Conservation (phyloP, 2,329 filamentous ascomycete genomes). For the Xylariaceae sp. region DNA sequence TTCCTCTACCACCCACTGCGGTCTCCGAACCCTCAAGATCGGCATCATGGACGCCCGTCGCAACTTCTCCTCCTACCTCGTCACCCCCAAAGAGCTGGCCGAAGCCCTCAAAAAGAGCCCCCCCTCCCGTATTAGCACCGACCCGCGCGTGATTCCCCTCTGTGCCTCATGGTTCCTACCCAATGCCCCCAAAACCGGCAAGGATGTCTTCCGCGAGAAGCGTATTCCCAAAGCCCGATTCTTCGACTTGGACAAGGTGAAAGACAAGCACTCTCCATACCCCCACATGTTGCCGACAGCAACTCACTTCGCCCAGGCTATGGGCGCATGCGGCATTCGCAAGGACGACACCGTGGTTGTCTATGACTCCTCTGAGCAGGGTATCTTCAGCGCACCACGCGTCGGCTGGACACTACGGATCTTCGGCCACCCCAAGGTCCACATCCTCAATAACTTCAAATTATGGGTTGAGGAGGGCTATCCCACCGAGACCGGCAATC, state of each 20-base stretch:
- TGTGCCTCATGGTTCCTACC: slow-evolving; percentile 96
- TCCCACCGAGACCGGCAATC: slow-evolving; percentile 75
- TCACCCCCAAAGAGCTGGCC: slow-evolving; percentile 78
- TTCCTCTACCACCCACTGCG: too few relatives aligned
- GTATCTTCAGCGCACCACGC: slow-evolving; percentile 89
- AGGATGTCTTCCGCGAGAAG: slow-evolving; percentile 73
- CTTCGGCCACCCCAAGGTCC: slow-evolving; percentile 85
- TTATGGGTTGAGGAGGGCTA: slow-evolving; percentile 84
- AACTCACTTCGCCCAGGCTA: slow-evolving; percentile 77
- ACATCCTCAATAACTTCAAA: slow-evolving; percentile 93
- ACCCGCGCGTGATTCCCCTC: slow-evolving; percentile 79
- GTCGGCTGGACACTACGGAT: slow-evolving; percentile 90
- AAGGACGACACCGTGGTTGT: slow-evolving; percentile 88
- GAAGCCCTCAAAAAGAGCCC: slow-evolving; percentile 80
- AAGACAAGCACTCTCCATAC: slow-evolving; percentile 82
- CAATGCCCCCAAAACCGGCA: slow-evolving; percentile 80
- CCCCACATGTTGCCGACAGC: slow-evolving; percentile 92
- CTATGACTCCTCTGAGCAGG: slow-evolving; percentile 86
- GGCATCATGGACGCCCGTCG: slow-evolving; percentile 40
- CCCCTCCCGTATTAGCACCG: slow-evolving; percentile 71
- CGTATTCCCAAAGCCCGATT: slow-evolving; percentile 89
- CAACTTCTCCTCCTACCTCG: slow-evolving; percentile 74
- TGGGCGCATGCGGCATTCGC: slow-evolving; percentile 83
- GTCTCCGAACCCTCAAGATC: slow-evolving; percentile 28
- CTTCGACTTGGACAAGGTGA: slow-evolving; percentile 91